Evolutionary conservation across 331 rosid genomes (phyloP), one percentile per base, ranked within the genome.

Genomic region (Malus hybrid): DNA sequence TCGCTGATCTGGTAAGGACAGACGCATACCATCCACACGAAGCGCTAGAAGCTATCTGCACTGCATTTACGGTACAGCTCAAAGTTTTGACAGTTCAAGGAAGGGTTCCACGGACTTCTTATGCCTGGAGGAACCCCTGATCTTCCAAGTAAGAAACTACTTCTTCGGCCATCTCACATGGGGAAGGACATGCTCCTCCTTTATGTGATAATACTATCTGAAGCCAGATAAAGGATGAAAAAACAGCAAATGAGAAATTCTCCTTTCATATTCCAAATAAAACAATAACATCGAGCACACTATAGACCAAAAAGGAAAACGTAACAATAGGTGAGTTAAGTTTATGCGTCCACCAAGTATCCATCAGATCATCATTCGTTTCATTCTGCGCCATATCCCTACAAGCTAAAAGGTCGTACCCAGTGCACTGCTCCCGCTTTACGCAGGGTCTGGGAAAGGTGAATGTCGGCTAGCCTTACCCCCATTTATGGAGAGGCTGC

Each of bases 81-180:
- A 2, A 39, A 73, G 19, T 60, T 60, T 48, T 61, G 58, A 73
- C 11, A 34, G 68, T 22, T 33, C 4, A 33, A 9, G 34, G 28
- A 70, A 42, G 11, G 53, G 28, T 48, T 32, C 22, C 39, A 61
- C 14, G 6, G 6, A 22, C 19, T 28, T 58, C 16, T 76, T 75
- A 72, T 36, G 78, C 82, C 74, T 74, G 79, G 33, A 85, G 84
- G 75, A 82, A 80, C 15, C 86, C 89, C 68, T 80, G 82, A 72
- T 79, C 66, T 53, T 77, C 86, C 74, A 85, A 71, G 86, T 60
- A 82, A 32, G 77, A 82, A 62, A 82, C 56, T 71, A 85, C 84
- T 66, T 74, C 76, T 55, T 66, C 86, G 4, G 89, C 86, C 89
- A 85, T 82, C 68, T 77, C 86, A 29, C 72, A 58, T 16, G 89